Conservation (phyloP, 805 yeast species). For the Myxozyma geophila region DNA sequence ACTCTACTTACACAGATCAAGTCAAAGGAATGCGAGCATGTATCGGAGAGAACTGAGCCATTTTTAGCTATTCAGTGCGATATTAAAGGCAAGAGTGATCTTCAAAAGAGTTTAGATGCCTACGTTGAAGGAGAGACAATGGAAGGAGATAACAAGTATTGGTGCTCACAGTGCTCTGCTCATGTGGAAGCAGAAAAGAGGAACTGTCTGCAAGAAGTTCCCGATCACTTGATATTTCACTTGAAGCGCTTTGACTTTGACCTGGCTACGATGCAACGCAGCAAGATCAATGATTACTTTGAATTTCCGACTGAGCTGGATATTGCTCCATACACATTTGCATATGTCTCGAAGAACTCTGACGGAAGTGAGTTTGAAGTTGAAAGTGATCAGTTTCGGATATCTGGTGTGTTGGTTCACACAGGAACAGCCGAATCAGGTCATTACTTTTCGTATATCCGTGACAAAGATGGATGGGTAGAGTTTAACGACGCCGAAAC, state of each 20-base stretch:
- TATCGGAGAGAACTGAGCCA: slow-evolving; percentile 30
- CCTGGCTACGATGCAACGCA: slow-evolving; percentile 34
- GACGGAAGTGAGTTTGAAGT: not conserved
- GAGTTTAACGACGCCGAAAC: slow-evolving; percentile 35
- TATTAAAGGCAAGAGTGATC: slow-evolving; percentile 30
- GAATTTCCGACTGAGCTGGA: slow-evolving; percentile 30
- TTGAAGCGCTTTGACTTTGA: slow-evolving; percentile 36
- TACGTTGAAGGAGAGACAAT: slow-evolving; percentile 34
- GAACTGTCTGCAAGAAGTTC: slow-evolving; percentile 30
- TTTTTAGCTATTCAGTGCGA: slow-evolving; percentile 36
- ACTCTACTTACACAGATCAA: slow-evolving; percentile 31
- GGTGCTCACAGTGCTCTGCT: slow-evolving; percentile 29
- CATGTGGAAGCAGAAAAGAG: slow-evolving; percentile 35
- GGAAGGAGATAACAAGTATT: slow-evolving; percentile 35
- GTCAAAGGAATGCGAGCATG: slow-evolving; percentile 32
- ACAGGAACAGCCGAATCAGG: slow-evolving; percentile 36
- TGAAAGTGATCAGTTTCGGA: slow-evolving; percentile 13
- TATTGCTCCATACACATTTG: slow-evolving; percentile 26
- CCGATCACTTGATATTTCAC: slow-evolving; percentile 32
- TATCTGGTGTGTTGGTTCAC: slow-evolving; percentile 32
- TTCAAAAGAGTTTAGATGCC: slow-evolving; percentile 25
- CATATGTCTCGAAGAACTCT: slow-evolving; percentile 1
- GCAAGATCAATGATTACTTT: slow-evolving; percentile 33
- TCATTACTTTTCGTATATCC: slow-evolving; percentile 34
- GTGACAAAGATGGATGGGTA: slow-evolving; percentile 26